Conservation (phyloP, 1,284 basidiomycete genomes). For the Pseudozyma tsukubaensis region DNA sequence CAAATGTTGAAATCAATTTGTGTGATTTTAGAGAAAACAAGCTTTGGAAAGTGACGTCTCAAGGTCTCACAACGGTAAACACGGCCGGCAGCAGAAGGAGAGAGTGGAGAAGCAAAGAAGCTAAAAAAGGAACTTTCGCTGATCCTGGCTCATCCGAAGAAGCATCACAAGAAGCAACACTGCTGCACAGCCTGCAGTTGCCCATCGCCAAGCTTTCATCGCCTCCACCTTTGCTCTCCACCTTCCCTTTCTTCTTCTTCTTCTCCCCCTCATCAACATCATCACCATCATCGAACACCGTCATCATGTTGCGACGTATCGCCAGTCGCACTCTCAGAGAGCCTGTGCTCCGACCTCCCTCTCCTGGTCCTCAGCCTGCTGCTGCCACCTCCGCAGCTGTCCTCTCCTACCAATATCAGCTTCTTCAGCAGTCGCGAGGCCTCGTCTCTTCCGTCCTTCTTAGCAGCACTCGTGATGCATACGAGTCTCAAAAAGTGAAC, state of each 20-base stretch:
- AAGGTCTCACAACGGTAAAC: slow-evolving; percentile 20
- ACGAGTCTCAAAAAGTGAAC: slow-evolving; percentile 54
- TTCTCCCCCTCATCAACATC: not conserved
- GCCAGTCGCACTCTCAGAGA: slow-evolving; percentile 47
- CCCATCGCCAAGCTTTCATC: not conserved
- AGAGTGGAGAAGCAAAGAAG: slow-evolving; percentile 13
- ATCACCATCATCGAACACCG: slow-evolving; percentile 6
- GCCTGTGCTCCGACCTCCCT: slow-evolving; percentile 34
- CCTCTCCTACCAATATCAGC: slow-evolving; percentile 48
- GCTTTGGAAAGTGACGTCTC: slow-evolving; percentile 11
- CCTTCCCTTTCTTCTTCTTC: slow-evolving; percentile 8
- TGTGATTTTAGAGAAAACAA: not conserved
- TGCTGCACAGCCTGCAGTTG: slow-evolving; percentile 9
- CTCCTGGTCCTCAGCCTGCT: slow-evolving; percentile 35
- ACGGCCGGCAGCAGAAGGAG: slow-evolving; percentile 13
- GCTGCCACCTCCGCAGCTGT: slow-evolving; percentile 47
- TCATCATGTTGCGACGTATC: slow-evolving; percentile 45
- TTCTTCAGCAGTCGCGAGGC: slow-evolving; percentile 47
- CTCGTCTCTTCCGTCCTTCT: slow-evolving; percentile 62
- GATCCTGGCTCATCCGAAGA: slow-evolving; percentile 28
- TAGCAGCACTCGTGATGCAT: slow-evolving; percentile 56
- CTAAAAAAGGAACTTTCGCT: slow-evolving; percentile 7
- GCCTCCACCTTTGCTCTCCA: not conserved
- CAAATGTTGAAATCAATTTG: not conserved
- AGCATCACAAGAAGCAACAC: not conserved